Conservation (phyloP, 768 basidiomycete genomes). For the Candolleomyces efflorescens region DNA sequence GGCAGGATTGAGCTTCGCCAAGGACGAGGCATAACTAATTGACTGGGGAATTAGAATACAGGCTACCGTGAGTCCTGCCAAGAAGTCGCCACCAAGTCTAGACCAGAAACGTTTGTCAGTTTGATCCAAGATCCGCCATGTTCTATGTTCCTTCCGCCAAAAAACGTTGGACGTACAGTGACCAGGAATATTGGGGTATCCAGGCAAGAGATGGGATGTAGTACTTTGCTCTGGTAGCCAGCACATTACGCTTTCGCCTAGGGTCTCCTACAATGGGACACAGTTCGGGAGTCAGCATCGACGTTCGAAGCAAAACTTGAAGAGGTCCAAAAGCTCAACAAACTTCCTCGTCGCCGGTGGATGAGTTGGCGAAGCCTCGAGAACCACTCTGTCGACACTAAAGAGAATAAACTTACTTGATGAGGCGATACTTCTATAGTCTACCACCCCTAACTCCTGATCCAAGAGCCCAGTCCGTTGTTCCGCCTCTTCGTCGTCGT, state of each 20-base stretch:
- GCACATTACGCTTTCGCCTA: conserved; percentile 20
- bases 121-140: not conserved
- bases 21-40: conserved; percentile 86
- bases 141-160: conserved; percentile 6
- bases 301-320: not conserved
- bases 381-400: not conserved
- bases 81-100: conserved; percentile 53
- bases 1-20: conserved; percentile 82
- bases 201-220: conserved; percentile 76
- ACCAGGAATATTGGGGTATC: conserved; percentile 73
- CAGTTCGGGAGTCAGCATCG: conserved; percentile 10
- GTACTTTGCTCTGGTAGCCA: conserved; percentile 55
- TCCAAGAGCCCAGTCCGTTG: conserved; percentile 34
- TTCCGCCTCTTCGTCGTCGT: conserved; percentile 14
- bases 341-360: not conserved
- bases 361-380: not conserved
- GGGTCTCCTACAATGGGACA: conserved; percentile 1
- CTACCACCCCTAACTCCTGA: conserved; percentile 16
- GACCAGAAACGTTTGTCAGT: not conserved
- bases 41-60: conserved; percentile 84
- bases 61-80: conserved; percentile 83
- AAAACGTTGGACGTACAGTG: conserved; percentile 44
- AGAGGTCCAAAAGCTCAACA: not conserved
- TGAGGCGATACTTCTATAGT: conserved; percentile 23
- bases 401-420: conserved; percentile 17